A percentile compares a stretch with the other conserved stretches of the same genome.
These are phyloP conservation scores for Polyporus tsugae DNA, from an alignment of 1,284 basidiomycete species.

Conservation along the genomic window DNA sequence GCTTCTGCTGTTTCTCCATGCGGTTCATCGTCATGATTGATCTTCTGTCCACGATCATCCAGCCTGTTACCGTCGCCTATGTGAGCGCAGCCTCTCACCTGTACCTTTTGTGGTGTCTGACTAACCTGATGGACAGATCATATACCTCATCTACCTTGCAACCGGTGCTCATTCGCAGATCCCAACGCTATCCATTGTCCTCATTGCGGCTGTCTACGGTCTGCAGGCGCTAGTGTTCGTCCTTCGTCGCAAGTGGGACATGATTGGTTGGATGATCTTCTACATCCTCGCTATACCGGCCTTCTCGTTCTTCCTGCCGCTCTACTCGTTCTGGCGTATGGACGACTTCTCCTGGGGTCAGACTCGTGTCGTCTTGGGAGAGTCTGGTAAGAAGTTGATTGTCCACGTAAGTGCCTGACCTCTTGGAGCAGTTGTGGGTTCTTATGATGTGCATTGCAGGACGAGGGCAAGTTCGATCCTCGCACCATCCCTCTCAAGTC, in stretches of 20 bases:
- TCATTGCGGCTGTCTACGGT: constrained; percentile 95
- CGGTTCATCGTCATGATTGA: constrained; percentile 98
- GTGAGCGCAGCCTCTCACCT: constrained; percentile 58
- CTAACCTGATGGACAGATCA: constrained; percentile 62
- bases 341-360: constrained; percentile 99
- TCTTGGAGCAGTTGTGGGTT: constrained; percentile 24
- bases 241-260: constrained; percentile 91
- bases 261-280: constrained; percentile 98
- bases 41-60: constrained; percentile 85
- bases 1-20: constrained; percentile 99
- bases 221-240: constrained; percentile 89
- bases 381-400: constrained; percentile 94
- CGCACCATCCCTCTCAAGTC: constrained; percentile 92
- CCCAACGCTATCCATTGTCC: constrained; percentile 84
- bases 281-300: constrained; percentile 93
- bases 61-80: constrained; percentile 94
- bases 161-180: constrained; percentile 69
- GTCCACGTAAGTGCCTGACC: constrained; percentile 76
- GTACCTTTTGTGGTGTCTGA: constrained; percentile 20
- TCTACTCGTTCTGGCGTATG: constrained; percentile 99
- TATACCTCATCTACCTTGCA: constrained; percentile 86
- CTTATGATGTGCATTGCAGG: constrained; percentile 53
- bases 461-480: constrained; percentile 97
- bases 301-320: constrained; percentile 92
- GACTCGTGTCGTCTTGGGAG: constrained; percentile 93